A percentile compares a stretch with the other conserved stretches of the same genome.
These are phyloP conservation scores for Chenopodium quinoa DNA, from an alignment of 148 eudicot genomes.

Conservation along the genomic window DNA sequence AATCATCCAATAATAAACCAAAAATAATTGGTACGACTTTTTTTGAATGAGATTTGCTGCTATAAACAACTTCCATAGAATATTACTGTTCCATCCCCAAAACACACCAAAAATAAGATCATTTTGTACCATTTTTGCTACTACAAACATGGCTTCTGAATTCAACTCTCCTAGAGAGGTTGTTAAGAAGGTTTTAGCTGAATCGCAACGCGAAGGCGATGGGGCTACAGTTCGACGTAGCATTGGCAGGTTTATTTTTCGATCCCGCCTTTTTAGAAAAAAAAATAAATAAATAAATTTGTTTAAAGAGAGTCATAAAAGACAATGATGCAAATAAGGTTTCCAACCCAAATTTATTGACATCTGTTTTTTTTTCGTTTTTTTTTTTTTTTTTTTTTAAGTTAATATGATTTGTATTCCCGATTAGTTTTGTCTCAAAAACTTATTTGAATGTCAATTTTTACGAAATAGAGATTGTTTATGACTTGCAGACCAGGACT, in stretches of 20 bases:
- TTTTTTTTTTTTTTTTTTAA: too few relatives aligned
- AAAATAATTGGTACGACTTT: not conserved
- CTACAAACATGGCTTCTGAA: slow-evolving; percentile 14
- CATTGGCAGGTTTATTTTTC: slow-evolving; percentile 35
- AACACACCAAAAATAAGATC: not conserved
- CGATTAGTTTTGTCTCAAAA: too few relatives aligned
- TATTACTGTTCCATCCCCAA: slow-evolving; percentile 17
- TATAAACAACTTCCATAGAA: not conserved
- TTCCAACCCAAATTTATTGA: too few relatives aligned
- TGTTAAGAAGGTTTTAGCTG: slow-evolving; percentile 38
- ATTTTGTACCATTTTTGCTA: not conserved
- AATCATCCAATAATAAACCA: not conserved
- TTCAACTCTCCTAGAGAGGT: slow-evolving; percentile 34
- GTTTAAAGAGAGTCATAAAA: not conserved
- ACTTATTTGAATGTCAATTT: too few relatives aligned
- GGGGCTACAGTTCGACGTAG: slow-evolving; percentile 48
- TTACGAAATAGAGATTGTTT: not conserved
- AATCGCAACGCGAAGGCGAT: slow-evolving; percentile 39
- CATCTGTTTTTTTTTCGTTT: too few relatives aligned
- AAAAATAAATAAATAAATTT: too few relatives aligned
- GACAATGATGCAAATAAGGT: not conserved
- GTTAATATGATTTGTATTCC: too few relatives aligned
- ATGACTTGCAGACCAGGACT: slow-evolving; percentile 62
- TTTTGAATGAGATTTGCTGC: slow-evolving; percentile 19
- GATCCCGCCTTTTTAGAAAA: not conserved